These are phyloP conservation scores for Colletotrichum endophyticum DNA, from an alignment of 2,329 filamentous ascomycete species.

Conservation along the genomic window DNA sequence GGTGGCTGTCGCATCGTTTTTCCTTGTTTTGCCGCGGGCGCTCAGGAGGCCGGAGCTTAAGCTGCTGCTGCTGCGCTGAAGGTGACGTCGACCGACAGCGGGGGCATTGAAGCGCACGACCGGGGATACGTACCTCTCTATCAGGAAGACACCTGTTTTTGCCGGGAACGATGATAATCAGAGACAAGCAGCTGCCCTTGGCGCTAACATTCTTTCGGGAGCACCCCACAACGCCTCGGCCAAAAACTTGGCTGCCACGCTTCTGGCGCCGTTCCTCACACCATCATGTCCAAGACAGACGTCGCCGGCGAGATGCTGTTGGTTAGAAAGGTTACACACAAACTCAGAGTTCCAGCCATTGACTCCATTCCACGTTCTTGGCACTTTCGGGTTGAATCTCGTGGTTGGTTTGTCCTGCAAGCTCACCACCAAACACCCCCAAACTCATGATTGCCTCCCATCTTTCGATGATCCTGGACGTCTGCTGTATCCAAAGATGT, in stretches of 20 bases:
- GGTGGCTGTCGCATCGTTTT: neutral
- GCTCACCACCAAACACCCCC: neutral
- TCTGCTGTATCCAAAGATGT: neutral
- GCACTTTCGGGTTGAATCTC: neutral
- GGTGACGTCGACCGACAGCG: conserved; percentile 16
- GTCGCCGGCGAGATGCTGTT: neutral
- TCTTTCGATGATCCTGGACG: neutral
- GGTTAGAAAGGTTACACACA: neutral
- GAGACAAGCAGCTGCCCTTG: neutral
- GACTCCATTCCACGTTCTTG: neutral
- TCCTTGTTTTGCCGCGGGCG: conserved; percentile 5
- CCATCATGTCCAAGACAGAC: neutral
- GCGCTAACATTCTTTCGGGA: neutral
- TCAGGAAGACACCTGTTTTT: rapidly evolving
- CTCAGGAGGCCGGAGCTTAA: neutral
- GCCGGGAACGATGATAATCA: neutral
- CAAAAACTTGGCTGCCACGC: conserved; percentile 8
- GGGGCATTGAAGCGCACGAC: neutral
- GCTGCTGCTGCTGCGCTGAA: neutral
- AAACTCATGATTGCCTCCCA: neutral
- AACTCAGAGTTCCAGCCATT: neutral
- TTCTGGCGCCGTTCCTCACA: neutral
- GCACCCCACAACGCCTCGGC: neutral
- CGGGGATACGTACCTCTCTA: neutral
- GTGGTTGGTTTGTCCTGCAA: neutral